Conservation (phyloP, 495 filamentous ascomycete genomes). For the Pyrenula massariospora region DNA sequence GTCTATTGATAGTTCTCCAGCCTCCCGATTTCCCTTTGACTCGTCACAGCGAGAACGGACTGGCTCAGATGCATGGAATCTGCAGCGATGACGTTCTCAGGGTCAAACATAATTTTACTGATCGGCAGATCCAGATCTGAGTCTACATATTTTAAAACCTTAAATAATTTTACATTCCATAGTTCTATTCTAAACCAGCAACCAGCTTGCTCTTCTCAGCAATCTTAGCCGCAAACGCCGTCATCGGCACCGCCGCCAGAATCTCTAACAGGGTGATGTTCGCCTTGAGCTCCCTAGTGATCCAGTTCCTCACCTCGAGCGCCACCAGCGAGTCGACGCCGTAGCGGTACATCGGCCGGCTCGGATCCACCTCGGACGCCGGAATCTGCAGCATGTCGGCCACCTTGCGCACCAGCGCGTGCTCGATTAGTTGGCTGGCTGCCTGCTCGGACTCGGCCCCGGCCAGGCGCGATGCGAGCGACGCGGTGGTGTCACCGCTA, state of each 20-base stretch:
- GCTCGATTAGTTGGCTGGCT: conserved; percentile 10
- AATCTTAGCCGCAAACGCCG: conserved; percentile 15
- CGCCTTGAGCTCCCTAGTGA: conserved; percentile 42
- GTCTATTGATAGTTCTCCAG: no score
- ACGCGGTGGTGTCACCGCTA: neutral
- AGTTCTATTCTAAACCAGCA: no score
- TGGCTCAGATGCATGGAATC: no score
- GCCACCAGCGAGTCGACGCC: conserved; percentile 50
- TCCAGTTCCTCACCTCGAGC: conserved; percentile 54
- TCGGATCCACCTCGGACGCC: conserved; percentile 33
- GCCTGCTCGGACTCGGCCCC: neutral
- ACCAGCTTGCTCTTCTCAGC: conserved; percentile 10
- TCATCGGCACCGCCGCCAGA: conserved; percentile 18
- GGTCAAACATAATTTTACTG: no score
- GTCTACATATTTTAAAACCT: no score
- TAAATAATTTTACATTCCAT: no score
- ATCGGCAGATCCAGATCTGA: no score
- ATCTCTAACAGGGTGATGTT: conserved; percentile 42
- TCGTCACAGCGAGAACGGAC: no score
- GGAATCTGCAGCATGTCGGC: conserved; percentile 37
- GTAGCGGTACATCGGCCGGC: conserved; percentile 27
- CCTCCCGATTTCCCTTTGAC: no score
- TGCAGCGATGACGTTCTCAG: no score
- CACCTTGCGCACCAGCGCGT: conserved; percentile 26
- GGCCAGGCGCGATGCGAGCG: neutral